phyloP scores from a whole-genome alignment of 306 rosid species.

The Fragaria iinumae region DNA sequence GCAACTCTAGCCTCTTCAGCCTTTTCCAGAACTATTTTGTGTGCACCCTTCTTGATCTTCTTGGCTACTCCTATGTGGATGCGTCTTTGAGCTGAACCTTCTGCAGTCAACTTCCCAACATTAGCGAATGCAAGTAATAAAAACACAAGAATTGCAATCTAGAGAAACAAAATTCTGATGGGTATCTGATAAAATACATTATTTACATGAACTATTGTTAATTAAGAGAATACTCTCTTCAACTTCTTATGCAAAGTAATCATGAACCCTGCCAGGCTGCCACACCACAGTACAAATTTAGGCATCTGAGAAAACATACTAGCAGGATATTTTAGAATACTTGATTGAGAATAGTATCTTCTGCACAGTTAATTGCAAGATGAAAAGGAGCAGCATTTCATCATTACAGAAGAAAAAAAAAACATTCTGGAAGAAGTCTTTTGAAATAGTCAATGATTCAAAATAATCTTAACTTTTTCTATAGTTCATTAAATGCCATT shows the following conservation, averaged over 20 bases:
- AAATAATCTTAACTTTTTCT: not conserved
- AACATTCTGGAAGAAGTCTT: not conserved
- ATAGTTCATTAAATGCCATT: not conserved
- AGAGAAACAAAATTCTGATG: not conserved
- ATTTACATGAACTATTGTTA: not conserved
- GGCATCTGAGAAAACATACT: not conserved
- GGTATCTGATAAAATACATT: not conserved
- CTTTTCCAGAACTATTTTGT: constrained; percentile 86
- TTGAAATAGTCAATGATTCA: not conserved
- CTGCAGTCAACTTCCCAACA: constrained; percentile 33
- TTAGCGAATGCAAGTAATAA: constrained; percentile 9
- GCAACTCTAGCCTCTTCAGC: constrained; percentile 97
- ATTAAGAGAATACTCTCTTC: not conserved
- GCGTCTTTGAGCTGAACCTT: constrained; percentile 74
- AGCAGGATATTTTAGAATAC: not conserved
- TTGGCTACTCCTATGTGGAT: constrained; percentile 75
- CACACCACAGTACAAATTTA: not conserved
- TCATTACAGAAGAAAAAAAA: not conserved
- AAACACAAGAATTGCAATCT: not conserved
- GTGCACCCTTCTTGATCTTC: constrained; percentile 96
- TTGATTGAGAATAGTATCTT: not conserved
- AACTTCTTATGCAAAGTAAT: not conserved
- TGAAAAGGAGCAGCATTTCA: not conserved
- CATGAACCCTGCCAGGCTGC: constrained; percentile 1
- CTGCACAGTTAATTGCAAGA: not conserved